Evolutionary conservation across 2,329 filamentous ascomycete species (phyloP).

Genomic region (Botryotinia calthae): DNA sequence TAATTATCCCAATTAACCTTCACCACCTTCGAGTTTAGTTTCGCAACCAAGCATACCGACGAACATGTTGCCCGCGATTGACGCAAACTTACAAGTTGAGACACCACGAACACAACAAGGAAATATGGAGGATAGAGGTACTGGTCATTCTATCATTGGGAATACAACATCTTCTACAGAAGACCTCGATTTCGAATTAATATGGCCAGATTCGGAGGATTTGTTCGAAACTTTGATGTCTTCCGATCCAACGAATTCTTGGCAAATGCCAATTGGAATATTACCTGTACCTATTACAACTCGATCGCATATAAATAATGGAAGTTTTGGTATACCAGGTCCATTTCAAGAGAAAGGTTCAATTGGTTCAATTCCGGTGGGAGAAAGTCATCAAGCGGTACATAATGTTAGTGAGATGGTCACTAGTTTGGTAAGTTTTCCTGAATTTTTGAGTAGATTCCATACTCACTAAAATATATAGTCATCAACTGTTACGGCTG

Average conservation of each 20-base stretch:
- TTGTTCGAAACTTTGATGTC: constrained; percentile 46
- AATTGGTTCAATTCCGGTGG: constrained; percentile 42
- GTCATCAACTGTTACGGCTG: constrained; percentile 46
- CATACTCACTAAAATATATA: constrained; percentile 23
- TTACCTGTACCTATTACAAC: constrained; percentile 43
- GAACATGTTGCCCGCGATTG: constrained; percentile 13
- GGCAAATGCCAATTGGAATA: constrained; percentile 45
- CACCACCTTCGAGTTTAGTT: constrained; percentile 22
- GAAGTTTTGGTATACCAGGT: constrained; percentile 39
- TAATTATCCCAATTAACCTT: constrained; percentile 30
- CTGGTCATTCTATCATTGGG: constrained; percentile 1
- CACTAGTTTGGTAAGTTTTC: constrained; percentile 41
- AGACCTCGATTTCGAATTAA: constrained; percentile 41
- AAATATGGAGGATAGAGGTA: not conserved
- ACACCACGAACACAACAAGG: constrained; percentile 7
- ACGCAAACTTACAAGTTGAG: constrained; percentile 4
- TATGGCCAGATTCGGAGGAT: constrained; percentile 47
- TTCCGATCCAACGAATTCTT: constrained; percentile 42
- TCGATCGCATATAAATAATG: constrained; percentile 31
- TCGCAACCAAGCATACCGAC: constrained; percentile 17
- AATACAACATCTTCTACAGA: constrained; percentile 20
- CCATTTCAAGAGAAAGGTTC: constrained; percentile 42
- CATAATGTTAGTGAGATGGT: constrained; percentile 47
- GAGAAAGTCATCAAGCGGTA: constrained; percentile 45
- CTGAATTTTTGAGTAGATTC: not conserved